Base-by-base conservation (phyloP, 257 asterid genomes). In the Scutellaria galericulata region DNA sequence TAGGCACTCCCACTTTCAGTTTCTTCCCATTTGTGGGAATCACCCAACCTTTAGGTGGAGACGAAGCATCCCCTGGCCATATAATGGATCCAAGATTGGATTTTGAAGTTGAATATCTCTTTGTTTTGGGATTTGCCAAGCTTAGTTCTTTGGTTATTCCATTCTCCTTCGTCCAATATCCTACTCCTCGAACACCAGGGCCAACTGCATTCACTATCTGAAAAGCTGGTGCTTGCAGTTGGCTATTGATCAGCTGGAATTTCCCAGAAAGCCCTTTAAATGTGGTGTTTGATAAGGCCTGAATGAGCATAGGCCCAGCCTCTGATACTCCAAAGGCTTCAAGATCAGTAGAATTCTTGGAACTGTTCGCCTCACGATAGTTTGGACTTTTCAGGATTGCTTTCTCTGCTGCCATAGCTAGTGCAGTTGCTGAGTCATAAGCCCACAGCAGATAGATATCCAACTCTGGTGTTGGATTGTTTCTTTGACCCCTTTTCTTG, bases 11-110 rank as follows among this genome's bases (percentile, higher is more conserved):
- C n/a, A 84, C 70, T 6, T 73, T 74, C 54, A 88, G 5, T 41
- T 75, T 81, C 66, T 79, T 84, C 9, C 85, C 87, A n/a, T 77
- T 74, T 31, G 88, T 79, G 13, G 95, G 90, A 5, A 83, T 53
- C 5, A 71, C 88, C 91, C 90, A 88, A 7, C 91, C 95, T 66
- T 71, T 88, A 0, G 90, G 91, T 2, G 71, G 53, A 42, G 71
- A 35, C 7, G 72, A 48, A 3, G 35, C 58, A 31, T 76, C 86
- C 0, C 90, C 88, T 0, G 88, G 91, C 90, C 91, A 88, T 52
- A 81, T 78, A 7, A 84, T 81, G 2, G 89, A 62, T 14, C 81
- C 67, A 9, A 87, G 55, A 7, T 77, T 81, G 9, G 69, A 42
- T 52, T n/a, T 77, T 2, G 86, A 78, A 40, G 62, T 74, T 9